Evolutionary conservation across 2,329 filamentous ascomycete genomes (phyloP).

Genomic region (Clonostachys solani): DNA sequence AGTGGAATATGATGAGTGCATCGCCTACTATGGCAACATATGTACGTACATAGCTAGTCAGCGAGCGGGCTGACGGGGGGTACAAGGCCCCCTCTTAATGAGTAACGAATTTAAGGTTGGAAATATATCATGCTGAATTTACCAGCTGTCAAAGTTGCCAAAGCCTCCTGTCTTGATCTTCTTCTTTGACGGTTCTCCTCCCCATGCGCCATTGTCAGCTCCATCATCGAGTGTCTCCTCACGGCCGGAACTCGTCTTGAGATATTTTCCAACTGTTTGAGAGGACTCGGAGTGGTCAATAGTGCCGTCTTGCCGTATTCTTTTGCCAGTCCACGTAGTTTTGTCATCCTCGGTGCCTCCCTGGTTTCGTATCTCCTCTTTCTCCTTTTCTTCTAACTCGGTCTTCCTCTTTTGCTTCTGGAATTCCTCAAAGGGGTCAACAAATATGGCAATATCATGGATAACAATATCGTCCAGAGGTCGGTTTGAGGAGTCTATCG

Average conservation of each 20-base stretch:
- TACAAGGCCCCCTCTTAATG: neutral
- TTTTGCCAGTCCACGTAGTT: constrained; percentile 94
- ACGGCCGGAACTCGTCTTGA: constrained; percentile 47
- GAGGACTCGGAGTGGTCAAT: constrained; percentile 35
- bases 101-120: too few species aligned
- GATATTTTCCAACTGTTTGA: constrained; percentile 68
- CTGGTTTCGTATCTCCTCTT: constrained; percentile 55
- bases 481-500: constrained; percentile 66
- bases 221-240: constrained; percentile 33
- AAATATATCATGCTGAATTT: constrained; percentile 11
- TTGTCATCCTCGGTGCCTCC: constrained; percentile 83
- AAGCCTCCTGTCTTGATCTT: constrained; percentile 76
- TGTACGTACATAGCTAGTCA: neutral
- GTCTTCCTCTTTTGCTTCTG: constrained; percentile 66
- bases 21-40: neutral
- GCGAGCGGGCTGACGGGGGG: neutral
- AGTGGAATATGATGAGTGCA: neutral
- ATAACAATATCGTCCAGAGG: constrained; percentile 78
- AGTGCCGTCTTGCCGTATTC: constrained; percentile 66
- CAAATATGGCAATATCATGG: constrained; percentile 76
- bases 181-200: constrained; percentile 66
- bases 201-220: constrained; percentile 54
- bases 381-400: constrained; percentile 52
- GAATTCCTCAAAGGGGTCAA: constrained; percentile 96
- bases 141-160: constrained; percentile 95